Percentiles rank a stretch among this genome's conserved stretches.
Conservation (phyloP, 164 flowering plant species). For the Aristolochia fimbriata region DNA sequence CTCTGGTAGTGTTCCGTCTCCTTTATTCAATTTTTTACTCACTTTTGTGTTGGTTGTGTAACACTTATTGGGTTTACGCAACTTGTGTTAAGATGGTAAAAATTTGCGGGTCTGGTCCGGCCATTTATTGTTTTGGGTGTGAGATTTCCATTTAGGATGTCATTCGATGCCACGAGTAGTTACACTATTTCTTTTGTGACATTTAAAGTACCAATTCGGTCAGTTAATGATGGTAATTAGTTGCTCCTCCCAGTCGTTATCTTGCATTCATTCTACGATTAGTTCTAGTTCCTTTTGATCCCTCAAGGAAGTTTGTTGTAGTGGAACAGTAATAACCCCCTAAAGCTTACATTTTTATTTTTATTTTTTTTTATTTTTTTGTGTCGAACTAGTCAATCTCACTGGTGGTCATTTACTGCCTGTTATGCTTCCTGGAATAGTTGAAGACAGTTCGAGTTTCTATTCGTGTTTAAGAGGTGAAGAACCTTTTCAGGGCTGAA, state of each 20-base stretch:
- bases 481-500: no score
- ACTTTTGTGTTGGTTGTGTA: neutral
- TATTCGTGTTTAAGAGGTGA: no score
- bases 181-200: neutral
- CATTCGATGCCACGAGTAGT: neutral
- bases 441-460: no score
- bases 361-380: no score
- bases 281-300: neutral
- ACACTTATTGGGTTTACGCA: neutral
- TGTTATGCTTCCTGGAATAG: no score
- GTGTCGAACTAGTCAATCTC: no score
- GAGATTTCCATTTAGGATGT: neutral
- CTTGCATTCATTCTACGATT: neutral
- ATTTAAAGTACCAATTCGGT: neutral
- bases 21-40: neutral
- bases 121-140: neutral
- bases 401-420: no score
- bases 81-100: neutral
- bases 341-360: no score
- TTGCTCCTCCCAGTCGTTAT: neutral
- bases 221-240: neutral
- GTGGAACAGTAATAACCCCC: no score
- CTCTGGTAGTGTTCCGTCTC: conserved; percentile 23
- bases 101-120: neutral
- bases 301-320: neutral